A percentile compares a stretch with the other conserved stretches of the same genome.
Evolutionary conservation across 768 basidiomycete genomes (phyloP).

Genomic region (Tulasnella sp.): DNA sequence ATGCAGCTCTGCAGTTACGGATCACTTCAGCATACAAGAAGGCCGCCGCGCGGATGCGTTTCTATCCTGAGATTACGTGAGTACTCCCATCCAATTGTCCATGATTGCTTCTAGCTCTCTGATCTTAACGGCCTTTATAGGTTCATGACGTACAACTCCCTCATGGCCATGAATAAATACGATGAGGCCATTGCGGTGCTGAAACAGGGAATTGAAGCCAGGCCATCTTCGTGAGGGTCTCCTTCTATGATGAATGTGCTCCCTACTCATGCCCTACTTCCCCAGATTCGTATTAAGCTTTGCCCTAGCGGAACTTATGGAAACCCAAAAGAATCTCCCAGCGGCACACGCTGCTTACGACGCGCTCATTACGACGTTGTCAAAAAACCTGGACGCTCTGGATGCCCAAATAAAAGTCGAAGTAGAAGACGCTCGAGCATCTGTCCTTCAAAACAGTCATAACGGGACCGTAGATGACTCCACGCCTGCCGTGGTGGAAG

Average conservation of each 20-base stretch:
- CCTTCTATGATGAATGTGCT: background rate
- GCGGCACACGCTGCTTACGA: constrained; percentile 66
- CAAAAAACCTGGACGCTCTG: constrained; percentile 48
- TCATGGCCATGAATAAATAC: constrained; percentile 54
- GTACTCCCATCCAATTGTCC: background rate
- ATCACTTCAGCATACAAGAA: constrained; percentile 79
- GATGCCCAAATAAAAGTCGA: constrained; percentile 21
- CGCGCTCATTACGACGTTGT: constrained; percentile 56
- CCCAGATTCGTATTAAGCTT: constrained; percentile 80
- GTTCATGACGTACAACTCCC: constrained; percentile 87
- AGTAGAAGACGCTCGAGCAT: constrained; percentile 31
- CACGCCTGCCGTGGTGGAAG: constrained; percentile 12
- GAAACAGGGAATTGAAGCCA: constrained; percentile 78
- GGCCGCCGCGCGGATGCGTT: constrained; percentile 84
- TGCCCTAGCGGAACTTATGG: constrained; percentile 67
- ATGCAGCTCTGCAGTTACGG: constrained; percentile 49
- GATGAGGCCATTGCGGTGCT: constrained; percentile 78
- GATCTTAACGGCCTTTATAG: constrained; percentile 30
- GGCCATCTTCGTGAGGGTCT: constrained; percentile 54
- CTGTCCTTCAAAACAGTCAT: constrained; percentile 2
- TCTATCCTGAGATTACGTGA: constrained; percentile 90
- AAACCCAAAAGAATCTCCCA: constrained; percentile 47
- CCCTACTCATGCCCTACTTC: background rate
- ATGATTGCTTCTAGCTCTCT: background rate
- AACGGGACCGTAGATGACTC: background rate